These are phyloP conservation scores for Scedosporium apiospermum DNA, from an alignment of 2,329 filamentous ascomycete species.

Conservation along the genomic window DNA sequence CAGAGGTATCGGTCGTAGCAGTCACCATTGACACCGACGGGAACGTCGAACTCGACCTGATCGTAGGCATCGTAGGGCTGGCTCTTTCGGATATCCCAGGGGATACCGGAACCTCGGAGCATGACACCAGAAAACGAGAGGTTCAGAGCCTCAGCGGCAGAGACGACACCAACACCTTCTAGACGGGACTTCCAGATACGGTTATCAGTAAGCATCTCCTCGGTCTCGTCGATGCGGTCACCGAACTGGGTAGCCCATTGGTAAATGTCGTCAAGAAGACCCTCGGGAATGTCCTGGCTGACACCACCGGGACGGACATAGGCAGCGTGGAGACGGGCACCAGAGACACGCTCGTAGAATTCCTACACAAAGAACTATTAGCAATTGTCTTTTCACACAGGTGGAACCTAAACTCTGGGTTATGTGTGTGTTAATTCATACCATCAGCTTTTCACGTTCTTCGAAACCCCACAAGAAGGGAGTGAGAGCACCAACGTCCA, in stretches of 20 bases:
- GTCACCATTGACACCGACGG: constrained; percentile 92
- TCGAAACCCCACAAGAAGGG: constrained; percentile 99
- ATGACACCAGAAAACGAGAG: constrained; percentile 95
- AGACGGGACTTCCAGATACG: constrained; percentile 97
- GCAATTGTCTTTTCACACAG: not conserved
- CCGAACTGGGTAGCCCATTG: constrained; percentile 99
- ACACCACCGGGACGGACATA: constrained; percentile 96
- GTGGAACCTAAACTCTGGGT: not conserved
- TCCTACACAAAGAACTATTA: constrained; percentile 50
- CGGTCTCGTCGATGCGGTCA: constrained; percentile 96
- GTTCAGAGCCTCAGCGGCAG: constrained; percentile 89
- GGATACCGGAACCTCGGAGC: constrained; percentile 91
- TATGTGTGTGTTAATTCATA: constrained; percentile 31
- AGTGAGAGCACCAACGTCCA: constrained; percentile 97
- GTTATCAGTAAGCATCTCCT: constrained; percentile 98
- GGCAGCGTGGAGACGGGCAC: constrained; percentile 91
- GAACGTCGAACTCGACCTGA: constrained; percentile 95
- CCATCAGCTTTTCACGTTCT: constrained; percentile 99
- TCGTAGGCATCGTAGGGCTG: constrained; percentile 97
- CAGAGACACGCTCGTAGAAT: constrained; percentile 99
- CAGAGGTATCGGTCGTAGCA: constrained; percentile 99
- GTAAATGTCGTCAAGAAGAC: constrained; percentile 96
- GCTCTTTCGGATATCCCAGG: constrained; percentile 94
- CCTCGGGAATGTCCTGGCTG: constrained; percentile 86
- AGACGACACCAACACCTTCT: constrained; percentile 83